These are phyloP conservation scores for Leccinum subgranulosum DNA, from an alignment of 768 basidiomycete species.

Conservation along the genomic window DNA sequence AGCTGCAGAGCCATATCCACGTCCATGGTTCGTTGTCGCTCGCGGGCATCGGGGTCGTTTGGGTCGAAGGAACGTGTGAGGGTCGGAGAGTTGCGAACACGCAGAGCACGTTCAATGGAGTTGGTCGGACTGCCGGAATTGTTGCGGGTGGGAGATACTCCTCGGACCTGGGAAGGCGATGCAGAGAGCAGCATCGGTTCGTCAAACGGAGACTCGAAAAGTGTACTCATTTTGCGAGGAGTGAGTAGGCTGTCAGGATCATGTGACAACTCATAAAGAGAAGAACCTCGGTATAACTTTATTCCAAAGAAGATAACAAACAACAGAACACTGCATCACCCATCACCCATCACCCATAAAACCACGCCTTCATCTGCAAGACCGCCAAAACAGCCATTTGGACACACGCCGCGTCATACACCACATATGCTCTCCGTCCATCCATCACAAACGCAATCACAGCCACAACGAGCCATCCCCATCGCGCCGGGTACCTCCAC, in stretches of 20 bases:
- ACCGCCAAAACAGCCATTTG: conserved; percentile 13
- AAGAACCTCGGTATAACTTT: not conserved
- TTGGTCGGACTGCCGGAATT: conserved; percentile 38
- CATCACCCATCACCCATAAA: not conserved
- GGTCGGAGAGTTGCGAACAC: conserved; percentile 59
- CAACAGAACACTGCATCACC: too few relatives aligned
- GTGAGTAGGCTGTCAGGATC: not conserved
- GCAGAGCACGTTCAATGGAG: conserved; percentile 38
- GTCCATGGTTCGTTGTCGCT: conserved; percentile 92
- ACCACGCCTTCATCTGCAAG: conserved; percentile 6
- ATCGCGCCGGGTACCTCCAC: conserved; percentile 36
- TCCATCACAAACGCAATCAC: conserved; percentile 61
- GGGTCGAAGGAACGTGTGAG: conserved; percentile 60
- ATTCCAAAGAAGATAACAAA: too few relatives aligned
- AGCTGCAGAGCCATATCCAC: conserved; percentile 88
- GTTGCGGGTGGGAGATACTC: conserved; percentile 35
- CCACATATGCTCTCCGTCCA: conserved; percentile 59
- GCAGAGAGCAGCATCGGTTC: conserved; percentile 32
- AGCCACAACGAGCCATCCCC: conserved; percentile 51
- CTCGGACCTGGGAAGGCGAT: conserved; percentile 43
- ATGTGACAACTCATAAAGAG: too few relatives aligned
- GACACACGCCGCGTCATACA: conserved; percentile 60
- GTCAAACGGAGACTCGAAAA: conserved; percentile 34
- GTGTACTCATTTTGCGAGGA: conserved; percentile 26
- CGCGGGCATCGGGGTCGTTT: conserved; percentile 70